phyloP scores from a whole-genome alignment of 768 basidiomycete genomes.

The Lanmaoa pseudosensibilis region DNA sequence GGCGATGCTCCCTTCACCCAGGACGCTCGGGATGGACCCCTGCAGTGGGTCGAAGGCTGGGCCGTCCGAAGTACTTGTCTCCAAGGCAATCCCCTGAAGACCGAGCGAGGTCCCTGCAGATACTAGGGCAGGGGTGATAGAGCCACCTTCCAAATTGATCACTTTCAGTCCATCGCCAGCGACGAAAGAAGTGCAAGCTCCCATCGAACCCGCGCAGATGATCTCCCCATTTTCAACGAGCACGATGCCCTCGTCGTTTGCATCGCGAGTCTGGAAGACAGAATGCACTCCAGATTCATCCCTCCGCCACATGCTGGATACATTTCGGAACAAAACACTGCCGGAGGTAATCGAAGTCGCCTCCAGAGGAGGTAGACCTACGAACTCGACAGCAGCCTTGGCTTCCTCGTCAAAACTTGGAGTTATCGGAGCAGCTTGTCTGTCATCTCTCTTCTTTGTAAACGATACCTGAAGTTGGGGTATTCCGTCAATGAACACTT shows the following conservation, averaged over 20 bases:
- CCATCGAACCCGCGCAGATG: slow-evolving; percentile 41
- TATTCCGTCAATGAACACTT: slow-evolving; percentile 86
- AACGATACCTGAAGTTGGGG: slow-evolving; percentile 49
- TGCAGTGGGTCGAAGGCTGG: slow-evolving; percentile 49
- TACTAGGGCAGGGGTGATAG: slow-evolving; percentile 58
- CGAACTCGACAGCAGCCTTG: slow-evolving; percentile 52
- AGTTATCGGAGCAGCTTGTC: slow-evolving; percentile 51
- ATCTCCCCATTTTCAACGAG: slow-evolving; percentile 56
- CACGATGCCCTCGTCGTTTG: slow-evolving; percentile 34
- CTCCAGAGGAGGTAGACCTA: slow-evolving; percentile 69
- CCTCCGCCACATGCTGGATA: slow-evolving; percentile 39
- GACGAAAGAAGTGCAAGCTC: slow-evolving; percentile 14
- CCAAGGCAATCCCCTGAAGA: slow-evolving; percentile 63
- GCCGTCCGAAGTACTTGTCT: slow-evolving; percentile 70
- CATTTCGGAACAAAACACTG: slow-evolving; percentile 52
- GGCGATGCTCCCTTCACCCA: slow-evolving; percentile 44
- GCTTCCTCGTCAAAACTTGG: slow-evolving; percentile 67
- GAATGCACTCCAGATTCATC: slow-evolving; percentile 22
- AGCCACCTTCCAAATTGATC: slow-evolving; percentile 62
- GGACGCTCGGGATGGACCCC: slow-evolving; percentile 29
- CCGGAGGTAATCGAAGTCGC: slow-evolving; percentile 35
- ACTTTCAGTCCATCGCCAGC: slow-evolving; percentile 7
- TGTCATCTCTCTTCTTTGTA: slow-evolving; percentile 43
- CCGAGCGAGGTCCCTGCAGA: slow-evolving; percentile 67
- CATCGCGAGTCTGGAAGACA: slow-evolving; percentile 13